These are phyloP conservation scores for Fusarium albidum DNA, from an alignment of 2,329 filamentous ascomycete genomes.

Conservation along the genomic window DNA sequence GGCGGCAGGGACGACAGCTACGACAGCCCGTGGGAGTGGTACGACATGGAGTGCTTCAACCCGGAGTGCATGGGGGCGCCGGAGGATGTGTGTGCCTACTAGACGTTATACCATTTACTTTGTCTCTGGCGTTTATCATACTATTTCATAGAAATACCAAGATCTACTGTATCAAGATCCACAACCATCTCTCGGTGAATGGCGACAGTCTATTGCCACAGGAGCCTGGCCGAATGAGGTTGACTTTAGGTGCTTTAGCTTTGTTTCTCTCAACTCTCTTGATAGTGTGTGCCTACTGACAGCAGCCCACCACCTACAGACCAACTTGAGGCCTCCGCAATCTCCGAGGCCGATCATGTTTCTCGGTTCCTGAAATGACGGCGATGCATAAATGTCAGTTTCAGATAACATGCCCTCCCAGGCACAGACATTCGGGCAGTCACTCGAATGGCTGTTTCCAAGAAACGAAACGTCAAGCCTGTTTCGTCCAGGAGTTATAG, in stretches of 20 bases:
- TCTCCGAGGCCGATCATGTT: no score
- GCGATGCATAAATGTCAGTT: slow-evolving; percentile 14
- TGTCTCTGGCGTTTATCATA: no score
- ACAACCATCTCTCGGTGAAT: no score
- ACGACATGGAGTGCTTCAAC: slow-evolving; percentile 28
- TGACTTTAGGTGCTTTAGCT: no score
- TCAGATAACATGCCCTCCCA: slow-evolving; percentile 18
- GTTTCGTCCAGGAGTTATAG: slow-evolving; percentile 6
- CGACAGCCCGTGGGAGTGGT: slow-evolving; percentile 25
- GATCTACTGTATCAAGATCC: no score
- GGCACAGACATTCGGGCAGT: slow-evolving; percentile 1
- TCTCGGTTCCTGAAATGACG: slow-evolving; percentile 8
- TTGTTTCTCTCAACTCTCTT: no score
- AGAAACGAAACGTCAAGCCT: slow-evolving; percentile 1
- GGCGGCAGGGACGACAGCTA: slow-evolving; percentile 15
- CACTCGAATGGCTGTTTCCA: slow-evolving; percentile 3
- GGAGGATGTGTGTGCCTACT: slow-evolving; percentile 21
- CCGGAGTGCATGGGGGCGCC: slow-evolving; percentile 20
- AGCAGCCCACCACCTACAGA: no score
- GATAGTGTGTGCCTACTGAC: no score
- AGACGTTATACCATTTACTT: slow-evolving; percentile 5
- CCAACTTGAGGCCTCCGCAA: no score
- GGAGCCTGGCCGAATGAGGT: no score
- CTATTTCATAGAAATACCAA: no score
- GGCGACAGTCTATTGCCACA: no score